These are phyloP conservation scores for Neophaeococcomyces aloes DNA, from an alignment of 2,329 filamentous ascomycete genomes.

Conservation along the genomic window DNA sequence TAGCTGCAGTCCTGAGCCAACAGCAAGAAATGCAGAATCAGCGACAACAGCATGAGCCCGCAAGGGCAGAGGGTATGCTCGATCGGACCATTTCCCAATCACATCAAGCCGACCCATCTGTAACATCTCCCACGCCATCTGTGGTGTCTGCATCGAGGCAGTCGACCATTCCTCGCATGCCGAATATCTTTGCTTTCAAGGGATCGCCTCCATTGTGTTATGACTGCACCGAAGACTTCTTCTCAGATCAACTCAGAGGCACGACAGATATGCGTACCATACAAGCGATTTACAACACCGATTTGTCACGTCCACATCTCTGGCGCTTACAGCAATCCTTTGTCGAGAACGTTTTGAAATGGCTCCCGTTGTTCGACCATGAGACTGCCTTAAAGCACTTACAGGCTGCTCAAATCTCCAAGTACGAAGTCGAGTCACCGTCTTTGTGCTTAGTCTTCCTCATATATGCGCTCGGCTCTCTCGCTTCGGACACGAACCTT, in stretches of 20 bases:
- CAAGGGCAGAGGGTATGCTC: too few relatives aligned
- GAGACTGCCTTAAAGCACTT: slow-evolving; percentile 1
- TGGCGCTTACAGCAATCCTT: background rate
- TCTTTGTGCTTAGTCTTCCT: slow-evolving; percentile 3
- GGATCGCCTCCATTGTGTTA: background rate
- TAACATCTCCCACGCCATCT: background rate
- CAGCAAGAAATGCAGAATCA: background rate
- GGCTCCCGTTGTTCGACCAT: slow-evolving; percentile 2
- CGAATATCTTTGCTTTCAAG: background rate
- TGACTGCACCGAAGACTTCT: slow-evolving; percentile 4
- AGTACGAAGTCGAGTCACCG: background rate
- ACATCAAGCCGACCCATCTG: background rate
- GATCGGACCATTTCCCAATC: too few relatives aligned
- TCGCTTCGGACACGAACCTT: background rate
- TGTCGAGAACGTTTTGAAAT: slow-evolving; percentile 5
- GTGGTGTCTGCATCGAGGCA: background rate
- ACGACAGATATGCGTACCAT: slow-evolving; percentile 4
- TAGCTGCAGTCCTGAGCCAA: background rate
- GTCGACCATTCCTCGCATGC: background rate
- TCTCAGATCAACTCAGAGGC: background rate
- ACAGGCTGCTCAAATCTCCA: background rate
- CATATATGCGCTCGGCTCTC: background rate
- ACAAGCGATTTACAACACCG: background rate
- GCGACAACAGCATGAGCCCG: background rate
- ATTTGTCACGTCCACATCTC: background rate